Evolutionary conservation across 768 basidiomycete species (phyloP), one percentile per base, ranked within the genome.

Genomic region (Amanita molliuscula): DNA sequence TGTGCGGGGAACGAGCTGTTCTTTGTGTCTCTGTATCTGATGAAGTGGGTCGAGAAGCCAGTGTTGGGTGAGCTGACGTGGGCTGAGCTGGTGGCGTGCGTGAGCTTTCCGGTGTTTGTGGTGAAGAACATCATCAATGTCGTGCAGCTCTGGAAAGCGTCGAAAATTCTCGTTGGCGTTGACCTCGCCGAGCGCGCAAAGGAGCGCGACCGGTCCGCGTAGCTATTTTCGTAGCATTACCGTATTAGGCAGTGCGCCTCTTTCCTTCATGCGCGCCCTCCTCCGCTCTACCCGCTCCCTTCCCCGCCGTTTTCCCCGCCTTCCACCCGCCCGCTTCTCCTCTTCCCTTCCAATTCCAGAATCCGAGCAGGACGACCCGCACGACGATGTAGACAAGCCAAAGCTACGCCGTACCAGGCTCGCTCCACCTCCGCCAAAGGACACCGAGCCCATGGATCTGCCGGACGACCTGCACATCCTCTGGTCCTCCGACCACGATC

Each of bases 101-200:
- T 77, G 25, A 82, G 78, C 33, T 72, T 73, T 56, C 85, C 82
- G 0, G 67, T 96, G 42, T 95, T 82, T 62, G 56, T 79, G 13
- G 61, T 73, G 54, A 99, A 98, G 73, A 96, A 98, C 63, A 59
- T 93, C 50, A 90, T 99, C 72, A 96, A 97, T 64, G 65, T 88
- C 29, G 93, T 99, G 6, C 96, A 99, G 65, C 79, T 97, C 51
- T 97, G 94, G 94, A 99, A 99, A 65, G 95, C 96, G 23, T 86
- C 88, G 31, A 92, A 92, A 67, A 90, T 92, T 49, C 75, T 96
- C 13, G 93, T 96, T 11, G 92, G 93, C 0, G 88, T 96, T 9
- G 93, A 96, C 61, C 69, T 96, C 42, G 88, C 88, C 38, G 91
- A 94, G 66, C 71, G 93, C 56, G 81, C 82, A 34, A 75, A 76